Percentiles rank a stretch among this genome's conserved stretches.
Evolutionary conservation across 169 alveolate species (phyloP).

Genomic region (Plasmodium relictum): DNA sequence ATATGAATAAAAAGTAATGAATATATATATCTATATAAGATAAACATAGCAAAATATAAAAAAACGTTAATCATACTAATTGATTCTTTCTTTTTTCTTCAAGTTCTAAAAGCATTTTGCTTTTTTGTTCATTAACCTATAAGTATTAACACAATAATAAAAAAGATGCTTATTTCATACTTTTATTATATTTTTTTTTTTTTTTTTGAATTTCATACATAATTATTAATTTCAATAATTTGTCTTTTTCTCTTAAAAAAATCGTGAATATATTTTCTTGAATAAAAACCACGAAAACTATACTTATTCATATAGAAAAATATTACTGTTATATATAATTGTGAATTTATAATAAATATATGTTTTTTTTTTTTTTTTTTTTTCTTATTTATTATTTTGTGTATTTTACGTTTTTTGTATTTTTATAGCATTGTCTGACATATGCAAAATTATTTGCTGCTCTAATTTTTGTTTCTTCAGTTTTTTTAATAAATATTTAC

Average conservation of each 20-base stretch:
- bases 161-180: background rate
- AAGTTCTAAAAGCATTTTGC: constrained; percentile 17
- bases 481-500: constrained; percentile 58
- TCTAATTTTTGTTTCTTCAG: constrained; percentile 37
- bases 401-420: constrained; percentile 59
- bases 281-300: constrained; percentile 62
- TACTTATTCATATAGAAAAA: background rate
- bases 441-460: constrained; percentile 13
- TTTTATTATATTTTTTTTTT: background rate
- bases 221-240: constrained; percentile 43
- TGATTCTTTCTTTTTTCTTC: constrained; percentile 54
- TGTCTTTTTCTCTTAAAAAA: constrained; percentile 58
- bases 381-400: background rate
- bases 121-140: constrained; percentile 47
- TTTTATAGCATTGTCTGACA: constrained; percentile 51
- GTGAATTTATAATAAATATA: background rate
- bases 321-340: background rate
- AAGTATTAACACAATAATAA: background rate
- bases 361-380: background rate
- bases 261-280: constrained; percentile 74
- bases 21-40: background rate
- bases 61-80: constrained; percentile 13
- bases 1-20: background rate
- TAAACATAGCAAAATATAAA: background rate
- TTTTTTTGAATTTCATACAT: constrained; percentile 11